phyloP scores from a whole-genome alignment of 352 stramenopile genomes.

The Globisporangium middletonii region DNA sequence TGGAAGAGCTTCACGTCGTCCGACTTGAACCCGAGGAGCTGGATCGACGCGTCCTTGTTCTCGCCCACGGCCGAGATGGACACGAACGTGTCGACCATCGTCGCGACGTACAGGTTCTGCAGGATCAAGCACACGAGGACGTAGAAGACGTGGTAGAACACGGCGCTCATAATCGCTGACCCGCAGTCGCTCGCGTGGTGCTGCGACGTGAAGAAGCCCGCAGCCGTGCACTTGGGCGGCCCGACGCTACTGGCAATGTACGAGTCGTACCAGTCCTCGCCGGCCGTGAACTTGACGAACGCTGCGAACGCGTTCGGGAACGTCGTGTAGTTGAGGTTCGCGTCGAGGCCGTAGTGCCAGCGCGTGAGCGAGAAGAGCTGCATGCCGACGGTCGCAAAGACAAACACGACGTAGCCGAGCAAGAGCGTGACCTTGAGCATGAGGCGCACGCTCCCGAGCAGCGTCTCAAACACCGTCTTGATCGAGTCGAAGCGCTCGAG shows the following conservation, averaged over 20 bases:
- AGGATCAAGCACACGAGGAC: conserved; percentile 72
- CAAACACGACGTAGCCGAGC: conserved; percentile 74
- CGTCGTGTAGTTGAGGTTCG: conserved; percentile 69
- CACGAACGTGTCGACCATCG: conserved; percentile 80
- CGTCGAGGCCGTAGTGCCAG: conserved; percentile 68
- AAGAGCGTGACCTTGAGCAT: conserved; percentile 79
- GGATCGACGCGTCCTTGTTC: conserved; percentile 44
- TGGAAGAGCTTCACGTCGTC: conserved; percentile 64
- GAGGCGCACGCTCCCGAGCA: conserved; percentile 55
- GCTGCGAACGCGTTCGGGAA: conserved; percentile 66
- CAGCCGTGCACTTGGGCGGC: conserved; percentile 50
- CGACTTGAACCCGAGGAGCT: conserved; percentile 56
- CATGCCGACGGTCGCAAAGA: conserved; percentile 78
- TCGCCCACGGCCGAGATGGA: conserved; percentile 58
- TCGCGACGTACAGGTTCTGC: conserved; percentile 78
- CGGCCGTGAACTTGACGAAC: conserved; percentile 79
- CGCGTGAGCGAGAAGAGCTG: conserved; percentile 78
- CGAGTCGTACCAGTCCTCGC: conserved; percentile 81
- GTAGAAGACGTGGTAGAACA: conserved; percentile 83
- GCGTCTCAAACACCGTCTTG: conserved; percentile 67
- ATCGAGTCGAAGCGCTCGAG: conserved; percentile 65
- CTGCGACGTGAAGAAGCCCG: conserved; percentile 19
- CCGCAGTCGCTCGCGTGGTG: conserved; percentile 59
- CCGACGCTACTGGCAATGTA: conserved; percentile 63
- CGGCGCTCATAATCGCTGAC: conserved; percentile 43